Conservation (phyloP, 345 rosid genomes). For the Bruguiera parviflora region DNA sequence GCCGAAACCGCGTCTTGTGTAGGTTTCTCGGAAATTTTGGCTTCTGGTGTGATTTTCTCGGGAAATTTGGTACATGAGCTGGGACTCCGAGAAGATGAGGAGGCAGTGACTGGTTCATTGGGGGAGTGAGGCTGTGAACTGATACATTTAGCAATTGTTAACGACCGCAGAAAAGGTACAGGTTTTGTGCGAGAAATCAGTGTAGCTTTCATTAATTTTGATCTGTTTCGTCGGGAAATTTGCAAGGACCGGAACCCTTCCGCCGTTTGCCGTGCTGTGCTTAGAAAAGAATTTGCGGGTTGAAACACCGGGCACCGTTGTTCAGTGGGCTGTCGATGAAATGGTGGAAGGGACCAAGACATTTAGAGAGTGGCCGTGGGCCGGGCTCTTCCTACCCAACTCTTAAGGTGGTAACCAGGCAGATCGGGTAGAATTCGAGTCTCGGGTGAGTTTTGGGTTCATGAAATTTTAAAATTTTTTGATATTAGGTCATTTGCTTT, state of each 20-base stretch:
- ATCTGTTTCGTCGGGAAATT: neutral
- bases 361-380: no score
- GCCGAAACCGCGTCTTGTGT: constrained; percentile 14
- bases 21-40: constrained; percentile 5
- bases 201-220: constrained; percentile 28
- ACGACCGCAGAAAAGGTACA: constrained; percentile 21
- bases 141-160: constrained; percentile 26
- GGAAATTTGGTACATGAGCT: constrained; percentile 2
- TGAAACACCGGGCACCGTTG: no score
- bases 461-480: no score
- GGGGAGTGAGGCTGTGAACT: constrained; percentile 39
- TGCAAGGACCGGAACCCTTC: constrained; percentile 10
- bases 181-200: constrained; percentile 21
- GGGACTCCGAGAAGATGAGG: constrained; percentile 10
- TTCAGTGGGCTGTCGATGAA: no score
- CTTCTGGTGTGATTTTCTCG: constrained; percentile 6
- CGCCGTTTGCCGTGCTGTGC: no score
- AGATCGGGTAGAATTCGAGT: no score
- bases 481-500: no score
- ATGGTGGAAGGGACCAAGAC: no score
- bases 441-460: no score
- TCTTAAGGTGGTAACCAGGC: no score
- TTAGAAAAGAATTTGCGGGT: no score
- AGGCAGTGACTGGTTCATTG: constrained; percentile 12
- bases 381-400: no score